Evolutionary conservation across 192 early-diverging fungal species (phyloP).

Genomic region (Radiomyces spectabilis): DNA sequence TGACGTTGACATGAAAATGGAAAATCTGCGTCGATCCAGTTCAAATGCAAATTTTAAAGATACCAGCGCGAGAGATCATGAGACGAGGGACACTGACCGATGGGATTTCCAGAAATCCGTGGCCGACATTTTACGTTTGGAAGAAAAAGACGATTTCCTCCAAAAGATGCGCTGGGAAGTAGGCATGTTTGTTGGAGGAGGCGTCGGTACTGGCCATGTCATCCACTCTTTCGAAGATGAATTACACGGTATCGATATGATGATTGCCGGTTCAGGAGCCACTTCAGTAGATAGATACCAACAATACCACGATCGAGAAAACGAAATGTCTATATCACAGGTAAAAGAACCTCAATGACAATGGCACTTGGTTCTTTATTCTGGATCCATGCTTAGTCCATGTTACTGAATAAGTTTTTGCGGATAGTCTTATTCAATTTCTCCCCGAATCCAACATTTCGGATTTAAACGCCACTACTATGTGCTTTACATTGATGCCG

Average conservation of each 20-base stretch:
- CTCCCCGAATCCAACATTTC: neutral
- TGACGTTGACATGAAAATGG: constrained; percentile 8
- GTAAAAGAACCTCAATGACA: neutral
- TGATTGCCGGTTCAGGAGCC: constrained; percentile 15
- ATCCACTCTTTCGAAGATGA: constrained; percentile 6
- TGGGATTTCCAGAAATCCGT: constrained; percentile 8
- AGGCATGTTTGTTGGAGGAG: constrained; percentile 15
- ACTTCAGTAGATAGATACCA: neutral
- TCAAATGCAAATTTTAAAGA: neutral
- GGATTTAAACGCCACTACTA: constrained; percentile 12
- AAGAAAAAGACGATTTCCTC: constrained; percentile 6
- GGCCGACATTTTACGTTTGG: constrained; percentile 5
- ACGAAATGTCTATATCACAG: no score
- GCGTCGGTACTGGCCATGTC: constrained; percentile 23
- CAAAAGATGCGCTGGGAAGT: constrained; percentile 16
- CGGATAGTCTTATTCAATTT: neutral
- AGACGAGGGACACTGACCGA: neutral
- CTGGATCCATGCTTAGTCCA: no score
- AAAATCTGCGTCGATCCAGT: neutral
- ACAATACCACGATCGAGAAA: neutral
- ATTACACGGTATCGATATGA: constrained; percentile 4
- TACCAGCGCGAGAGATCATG: neutral
- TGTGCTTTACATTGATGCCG: constrained; percentile 5
- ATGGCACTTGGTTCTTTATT: no score
- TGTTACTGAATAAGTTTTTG: no score